These are phyloP conservation scores for Torulaspora globosa DNA, from an alignment of 1,139 yeast species.

Conservation along the genomic window DNA sequence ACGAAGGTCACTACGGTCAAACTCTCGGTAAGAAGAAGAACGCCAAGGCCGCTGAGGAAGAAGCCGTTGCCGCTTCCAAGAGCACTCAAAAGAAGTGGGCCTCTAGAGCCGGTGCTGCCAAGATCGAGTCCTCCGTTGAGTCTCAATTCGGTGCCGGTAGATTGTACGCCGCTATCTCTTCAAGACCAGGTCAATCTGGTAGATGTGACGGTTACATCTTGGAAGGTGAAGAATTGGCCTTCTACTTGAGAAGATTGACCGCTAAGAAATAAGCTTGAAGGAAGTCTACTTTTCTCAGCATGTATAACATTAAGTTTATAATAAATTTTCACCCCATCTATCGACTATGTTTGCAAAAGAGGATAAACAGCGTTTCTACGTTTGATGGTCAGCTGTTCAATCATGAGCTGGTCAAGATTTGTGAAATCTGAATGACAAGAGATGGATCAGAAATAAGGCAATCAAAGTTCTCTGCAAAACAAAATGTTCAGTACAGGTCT, in stretches of 20 bases:
- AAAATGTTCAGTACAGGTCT: conserved; percentile 44
- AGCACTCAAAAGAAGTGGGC: conserved; percentile 89
- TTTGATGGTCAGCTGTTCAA: too few relatives aligned
- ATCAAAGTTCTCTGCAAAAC: conserved; percentile 37
- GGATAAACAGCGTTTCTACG: not conserved
- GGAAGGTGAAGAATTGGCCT: conserved; percentile 99
- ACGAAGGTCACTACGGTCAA: conserved; percentile 96
- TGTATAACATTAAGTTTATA: conserved; percentile 17
- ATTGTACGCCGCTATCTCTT: conserved; percentile 96
- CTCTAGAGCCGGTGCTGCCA: conserved; percentile 78
- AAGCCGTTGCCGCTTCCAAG: conserved; percentile 63
- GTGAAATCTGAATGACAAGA: not conserved
- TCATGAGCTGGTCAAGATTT: not conserved
- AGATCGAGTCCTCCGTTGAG: conserved; percentile 87
- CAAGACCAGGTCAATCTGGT: conserved; percentile 99
- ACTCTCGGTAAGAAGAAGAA: conserved; percentile 71
- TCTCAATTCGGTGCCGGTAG: conserved; percentile 98
- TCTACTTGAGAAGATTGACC: conserved; percentile 99
- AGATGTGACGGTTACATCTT: conserved; percentile 99
- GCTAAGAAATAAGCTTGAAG: conserved; percentile 79
- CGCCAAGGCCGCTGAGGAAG: conserved; percentile 43
- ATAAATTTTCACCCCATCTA: conserved; percentile 16
- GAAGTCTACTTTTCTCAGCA: conserved; percentile 10
- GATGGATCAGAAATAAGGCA: conserved; percentile 34
- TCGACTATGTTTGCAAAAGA: conserved; percentile 5